Percentiles rank a stretch among this genome's conserved stretches.
phyloP scores from a whole-genome alignment of 1,284 basidiomycete genomes.

The Microbotryomycetes sp. region DNA sequence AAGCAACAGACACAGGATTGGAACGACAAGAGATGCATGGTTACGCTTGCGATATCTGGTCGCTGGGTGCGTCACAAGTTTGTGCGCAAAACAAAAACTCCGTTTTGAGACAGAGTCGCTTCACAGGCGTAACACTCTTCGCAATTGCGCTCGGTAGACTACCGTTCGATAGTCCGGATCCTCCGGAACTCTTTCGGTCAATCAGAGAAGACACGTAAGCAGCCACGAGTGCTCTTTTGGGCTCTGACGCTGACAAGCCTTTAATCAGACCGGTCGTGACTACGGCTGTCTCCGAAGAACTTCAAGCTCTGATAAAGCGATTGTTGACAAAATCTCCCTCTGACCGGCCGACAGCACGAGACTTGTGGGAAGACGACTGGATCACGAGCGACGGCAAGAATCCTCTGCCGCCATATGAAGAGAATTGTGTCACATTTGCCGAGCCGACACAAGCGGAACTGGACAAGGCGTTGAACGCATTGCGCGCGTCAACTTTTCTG shows the following conservation, averaged over 20 bases:
- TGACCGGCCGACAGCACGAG: slow-evolving; percentile 39
- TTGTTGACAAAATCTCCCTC: slow-evolving; percentile 44
- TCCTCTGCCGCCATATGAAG: slow-evolving; percentile 44
- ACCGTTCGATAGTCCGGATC: slow-evolving; percentile 47
- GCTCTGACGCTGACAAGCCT: slow-evolving; percentile 32
- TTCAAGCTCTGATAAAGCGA: slow-evolving; percentile 39
- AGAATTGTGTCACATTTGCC: slow-evolving; percentile 42
- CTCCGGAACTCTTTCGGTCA: slow-evolving; percentile 47
- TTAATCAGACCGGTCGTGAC: background rate
- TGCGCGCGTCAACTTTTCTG: slow-evolving; percentile 29
- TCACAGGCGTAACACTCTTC: slow-evolving; percentile 48
- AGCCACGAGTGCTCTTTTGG: background rate
- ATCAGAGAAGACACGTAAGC: slow-evolving; percentile 46
- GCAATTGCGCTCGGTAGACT: slow-evolving; percentile 49
- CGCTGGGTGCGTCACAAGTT: slow-evolving; percentile 42
- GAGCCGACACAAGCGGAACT: slow-evolving; percentile 45
- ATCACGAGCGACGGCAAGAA: slow-evolving; percentile 39
- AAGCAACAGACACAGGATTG: background rate
- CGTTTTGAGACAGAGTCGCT: background rate
- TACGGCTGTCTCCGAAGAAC: slow-evolving; percentile 8
- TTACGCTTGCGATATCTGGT: slow-evolving; percentile 50
- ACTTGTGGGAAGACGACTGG: slow-evolving; percentile 44
- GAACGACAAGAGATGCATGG: slow-evolving; percentile 42
- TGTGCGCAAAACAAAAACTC: too few relatives aligned
- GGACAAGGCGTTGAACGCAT: slow-evolving; percentile 39